Base-by-base conservation (phyloP, 2,329 filamentous ascomycete genomes). In the Bertia moriformis region DNA sequence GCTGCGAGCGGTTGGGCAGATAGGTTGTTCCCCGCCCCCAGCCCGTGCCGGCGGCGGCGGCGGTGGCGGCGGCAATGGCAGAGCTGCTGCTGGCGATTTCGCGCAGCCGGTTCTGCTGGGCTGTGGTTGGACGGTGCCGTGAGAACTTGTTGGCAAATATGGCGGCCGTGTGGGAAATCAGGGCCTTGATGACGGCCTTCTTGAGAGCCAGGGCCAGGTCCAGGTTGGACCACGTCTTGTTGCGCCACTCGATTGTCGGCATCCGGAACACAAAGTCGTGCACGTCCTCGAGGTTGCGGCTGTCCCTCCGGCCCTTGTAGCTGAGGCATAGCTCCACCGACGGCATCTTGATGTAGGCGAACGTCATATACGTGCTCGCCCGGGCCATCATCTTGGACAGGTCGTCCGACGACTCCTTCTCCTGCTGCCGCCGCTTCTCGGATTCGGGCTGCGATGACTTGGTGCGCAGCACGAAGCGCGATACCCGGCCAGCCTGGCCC, bases 221-320 rank as follows among this genome's bases (percentile, higher is more conserved):
- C 4, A 98, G 71, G 55, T 96, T 98, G 4, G 87, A 95, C 91
- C 91, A 98, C 5, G 88, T 96, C 66, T 98, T 98, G 68, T 98
- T 98, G 45, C 86, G 78, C 63, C 94, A 96, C 56, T 98, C 91
- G 37, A 98, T 78, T 2, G 83, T 83, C 3, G 91, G 91, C 61
- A 98, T 75, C 24, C 86, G 79, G 71, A 98, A 98, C 38, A 98
- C 91, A 48, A 98, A 93, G 53, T 96, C 82, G 59, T 98, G 89
- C 14, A 98, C 82, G 57, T 98, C 91, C 61, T 94, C 87, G 41
- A 98, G 72, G 51, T 96, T 98, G 53, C 88, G 85, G n/a, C n/a
- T n/a, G 47, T 93, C 85, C 35, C 88, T 86, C 56, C 87, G 93
- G 52, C 93, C 91, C 58, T 96, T 94, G 69, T 95, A 95, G 53